phyloP scores from a whole-genome alignment of 495 filamentous ascomycete genomes.

The Cercophora samala region DNA sequence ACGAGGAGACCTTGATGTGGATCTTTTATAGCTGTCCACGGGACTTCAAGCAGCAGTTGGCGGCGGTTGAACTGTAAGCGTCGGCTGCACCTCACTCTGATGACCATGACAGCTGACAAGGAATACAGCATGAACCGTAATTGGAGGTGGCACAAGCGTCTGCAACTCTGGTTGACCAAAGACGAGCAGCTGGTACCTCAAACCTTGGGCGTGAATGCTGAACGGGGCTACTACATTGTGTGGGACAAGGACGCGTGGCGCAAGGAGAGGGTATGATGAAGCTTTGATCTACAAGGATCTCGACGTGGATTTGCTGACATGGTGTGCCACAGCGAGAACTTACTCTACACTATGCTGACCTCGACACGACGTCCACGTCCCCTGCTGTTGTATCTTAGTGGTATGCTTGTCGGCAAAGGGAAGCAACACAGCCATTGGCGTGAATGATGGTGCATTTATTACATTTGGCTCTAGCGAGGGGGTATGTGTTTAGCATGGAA shows the following conservation, averaged over 20 bases:
- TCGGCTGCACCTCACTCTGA: not conserved
- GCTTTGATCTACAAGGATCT: conserved; percentile 15
- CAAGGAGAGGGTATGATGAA: conserved; percentile 69
- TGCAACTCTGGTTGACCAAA: conserved; percentile 87
- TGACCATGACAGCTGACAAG: conserved; percentile 13
- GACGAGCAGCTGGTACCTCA: conserved; percentile 71
- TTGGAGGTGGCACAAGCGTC: conserved; percentile 89
- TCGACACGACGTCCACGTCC: not conserved
- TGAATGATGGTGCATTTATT: not conserved
- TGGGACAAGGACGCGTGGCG: conserved; percentile 85
- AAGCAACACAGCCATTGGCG: too few relatives aligned
- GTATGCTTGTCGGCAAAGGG: not conserved
- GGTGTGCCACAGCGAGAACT: conserved; percentile 61
- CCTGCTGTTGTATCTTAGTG: not conserved
- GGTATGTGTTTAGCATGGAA: not conserved
- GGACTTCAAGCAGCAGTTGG: conserved; percentile 80
- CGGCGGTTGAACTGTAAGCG: conserved; percentile 71
- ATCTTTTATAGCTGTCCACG: conserved; percentile 90
- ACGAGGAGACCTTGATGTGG: conserved; percentile 87
- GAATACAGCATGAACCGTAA: conserved; percentile 57
- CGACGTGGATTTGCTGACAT: conserved; percentile 10
- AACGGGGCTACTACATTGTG: conserved; percentile 84
- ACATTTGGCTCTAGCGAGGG: not conserved
- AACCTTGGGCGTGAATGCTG: conserved; percentile 61
- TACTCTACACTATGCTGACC: conserved; percentile 70